Conservation (phyloP, 805 yeast genomes). For the Cyberlindnera sargentensis region DNA sequence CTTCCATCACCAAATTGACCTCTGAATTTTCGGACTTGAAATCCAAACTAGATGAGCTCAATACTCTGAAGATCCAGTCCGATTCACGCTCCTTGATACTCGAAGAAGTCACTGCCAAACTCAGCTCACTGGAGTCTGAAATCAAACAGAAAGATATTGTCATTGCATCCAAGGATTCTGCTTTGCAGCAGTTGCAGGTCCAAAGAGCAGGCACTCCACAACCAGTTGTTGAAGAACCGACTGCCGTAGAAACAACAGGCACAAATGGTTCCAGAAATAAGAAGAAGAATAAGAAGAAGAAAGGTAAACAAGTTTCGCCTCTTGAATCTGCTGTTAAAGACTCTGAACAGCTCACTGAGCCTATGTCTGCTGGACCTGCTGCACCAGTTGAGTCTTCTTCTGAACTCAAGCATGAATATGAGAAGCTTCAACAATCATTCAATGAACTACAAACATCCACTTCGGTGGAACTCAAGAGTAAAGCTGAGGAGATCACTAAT, state of each 20-base stretch:
- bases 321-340: constrained; percentile 17
- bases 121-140: constrained; percentile 1
- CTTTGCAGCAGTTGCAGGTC: constrained; percentile 6
- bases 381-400: background rate
- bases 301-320: constrained; percentile 2
- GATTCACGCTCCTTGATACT: constrained; percentile 2
- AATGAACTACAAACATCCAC: constrained; percentile 16
- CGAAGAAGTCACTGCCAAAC: constrained; percentile 2
- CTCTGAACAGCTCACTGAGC: constrained; percentile 13
- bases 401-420: background rate
- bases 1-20: too few relatives aligned
- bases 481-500: constrained; percentile 57
- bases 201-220: background rate
- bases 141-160: background rate
- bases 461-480: constrained; percentile 27
- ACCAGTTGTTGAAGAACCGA: background rate
- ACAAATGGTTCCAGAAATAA: background rate
- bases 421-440: constrained; percentile 1
- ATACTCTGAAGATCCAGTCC: too few relatives aligned
- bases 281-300: constrained; percentile 15
- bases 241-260: background rate
- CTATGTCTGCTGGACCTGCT: background rate
- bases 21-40: too few relatives aligned
- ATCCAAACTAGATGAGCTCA: too few relatives aligned
- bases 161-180: background rate